Evolutionary conservation across 495 filamentous ascomycete genomes (phyloP), one percentile per base, ranked within the genome.

Genomic region (Lepraria neglecta): DNA sequence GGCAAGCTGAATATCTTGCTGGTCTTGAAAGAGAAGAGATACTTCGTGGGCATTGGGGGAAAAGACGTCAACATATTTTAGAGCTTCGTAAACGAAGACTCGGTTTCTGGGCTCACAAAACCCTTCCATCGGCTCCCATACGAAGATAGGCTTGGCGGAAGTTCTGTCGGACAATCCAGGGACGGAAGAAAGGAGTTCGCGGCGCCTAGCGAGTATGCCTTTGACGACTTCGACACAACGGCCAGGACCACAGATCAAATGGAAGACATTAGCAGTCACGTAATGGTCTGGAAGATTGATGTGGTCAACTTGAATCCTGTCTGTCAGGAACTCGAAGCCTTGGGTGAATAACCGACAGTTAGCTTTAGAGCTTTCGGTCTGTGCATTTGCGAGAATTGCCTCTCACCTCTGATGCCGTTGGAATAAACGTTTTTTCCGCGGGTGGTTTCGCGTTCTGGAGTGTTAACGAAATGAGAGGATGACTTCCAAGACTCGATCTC

Each of bases 101-200:
- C 91, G 77, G 71, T 97, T 84, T 62, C 83, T 81, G 0, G 90
- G 88, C 0, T 78, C 83, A 70, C 94, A 97, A 3, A 88, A 81
- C 69, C 95, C 90, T 12, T 95, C 94, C 4, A 96, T 87, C 4
- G 94, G 94, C 70, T 98, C 94, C 94, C 94, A 98, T 44, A 97
- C 82, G 71, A 97, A 87, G 14, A 94, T 70, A 2, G 89, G 91
- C 33, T 78, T 78, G 7, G 48, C 30, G 3, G 24, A 27, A 14
- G 28, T 10, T 1, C 28, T 45, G n/a, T 40, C 35, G 27, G 52
- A 50, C 31, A 47, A 40, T 3, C 42, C 14, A n/a, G 38, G 10
- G n/a, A 35, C 28, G 10, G 55, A 30, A 7, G 28, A 19, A 19
- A 42, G 11, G 38, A 80, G 58, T 59, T 70, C 67, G 27, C 72